Conservation (phyloP, 805 yeast species). For the Saturnispora galanensis region DNA sequence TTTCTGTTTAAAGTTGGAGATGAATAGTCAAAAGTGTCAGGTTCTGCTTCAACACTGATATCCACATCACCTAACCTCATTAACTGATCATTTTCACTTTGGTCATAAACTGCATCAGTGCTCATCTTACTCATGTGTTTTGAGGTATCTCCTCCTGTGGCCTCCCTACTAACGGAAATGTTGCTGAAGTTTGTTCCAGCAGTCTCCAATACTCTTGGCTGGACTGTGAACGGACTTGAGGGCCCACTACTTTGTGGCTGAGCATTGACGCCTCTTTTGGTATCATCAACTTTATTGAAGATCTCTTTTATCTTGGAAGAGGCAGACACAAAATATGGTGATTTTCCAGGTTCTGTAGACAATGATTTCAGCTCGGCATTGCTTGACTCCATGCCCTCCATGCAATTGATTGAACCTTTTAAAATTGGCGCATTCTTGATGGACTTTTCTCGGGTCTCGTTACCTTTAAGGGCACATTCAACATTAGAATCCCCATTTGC, state of each 20-base stretch:
- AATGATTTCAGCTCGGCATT: too few species aligned
- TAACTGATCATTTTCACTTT: background rate
- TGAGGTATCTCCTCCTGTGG: constrained; percentile 3
- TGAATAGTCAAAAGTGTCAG: background rate
- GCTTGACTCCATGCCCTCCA: too few species aligned
- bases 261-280: too few species aligned
- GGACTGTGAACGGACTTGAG: constrained; percentile 3
- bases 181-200: constrained; percentile 5
- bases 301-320: background rate
- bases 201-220: constrained; percentile 3
- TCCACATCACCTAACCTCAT: background rate
- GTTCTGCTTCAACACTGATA: constrained; percentile 1
- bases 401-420: too few species aligned
- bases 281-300: background rate
- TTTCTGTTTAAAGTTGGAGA: constrained; percentile 6
- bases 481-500: background rate
- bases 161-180: constrained; percentile 1
- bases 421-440: background rate
- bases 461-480: background rate
- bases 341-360: too few species aligned
- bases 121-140: constrained; percentile 1
- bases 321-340: background rate
- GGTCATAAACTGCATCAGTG: background rate
- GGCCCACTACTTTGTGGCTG: background rate
- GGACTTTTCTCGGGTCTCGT: constrained; percentile 6